A percentile compares a stretch with the other conserved stretches of the same genome.
phyloP scores from a whole-genome alignment of 1,284 basidiomycete species.

The Tilletia indica region DNA sequence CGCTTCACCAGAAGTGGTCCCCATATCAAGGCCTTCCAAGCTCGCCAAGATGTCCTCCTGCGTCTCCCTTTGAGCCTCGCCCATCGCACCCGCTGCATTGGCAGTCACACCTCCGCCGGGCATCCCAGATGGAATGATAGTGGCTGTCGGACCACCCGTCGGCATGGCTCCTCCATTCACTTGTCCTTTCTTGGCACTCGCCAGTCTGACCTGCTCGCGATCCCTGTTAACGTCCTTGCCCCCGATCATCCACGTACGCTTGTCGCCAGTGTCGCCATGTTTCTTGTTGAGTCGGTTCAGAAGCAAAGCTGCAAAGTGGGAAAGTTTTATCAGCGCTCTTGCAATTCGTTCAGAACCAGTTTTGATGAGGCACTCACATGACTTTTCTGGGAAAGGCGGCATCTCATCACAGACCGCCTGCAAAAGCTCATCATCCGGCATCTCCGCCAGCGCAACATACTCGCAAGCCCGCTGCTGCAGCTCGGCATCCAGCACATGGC shows the following conservation, averaged over 20 bases:
- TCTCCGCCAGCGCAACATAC: slow-evolving; percentile 45
- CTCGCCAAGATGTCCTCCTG: slow-evolving; percentile 69
- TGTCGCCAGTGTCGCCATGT: slow-evolving; percentile 74
- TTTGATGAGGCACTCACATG: slow-evolving; percentile 62
- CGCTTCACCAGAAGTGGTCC: slow-evolving; percentile 32
- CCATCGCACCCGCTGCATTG: slow-evolving; percentile 22
- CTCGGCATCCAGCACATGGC: slow-evolving; percentile 92
- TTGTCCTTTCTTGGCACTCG: slow-evolving; percentile 57
- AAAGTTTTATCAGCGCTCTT: neutral
- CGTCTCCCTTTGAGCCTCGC: neutral
- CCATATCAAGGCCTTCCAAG: slow-evolving; percentile 77
- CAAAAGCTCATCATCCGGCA: slow-evolving; percentile 77
- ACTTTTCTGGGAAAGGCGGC: slow-evolving; percentile 93
- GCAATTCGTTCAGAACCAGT: neutral
- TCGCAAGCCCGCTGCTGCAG: slow-evolving; percentile 91
- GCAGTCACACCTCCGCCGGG: slow-evolving; percentile 37
- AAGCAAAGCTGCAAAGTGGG: slow-evolving; percentile 60
- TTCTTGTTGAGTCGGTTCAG: slow-evolving; percentile 81
- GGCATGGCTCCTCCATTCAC: slow-evolving; percentile 51
- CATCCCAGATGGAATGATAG: slow-evolving; percentile 39
- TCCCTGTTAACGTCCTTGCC: slow-evolving; percentile 86
- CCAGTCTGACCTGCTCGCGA: slow-evolving; percentile 64
- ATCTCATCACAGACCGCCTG: slow-evolving; percentile 97
- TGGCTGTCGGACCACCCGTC: slow-evolving; percentile 30
- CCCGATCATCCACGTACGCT: slow-evolving; percentile 91